A percentile compares a stretch with the other conserved stretches of the same genome.
Evolutionary conservation across 139 green algal genomes (phyloP).

Genomic region (Coccomyxa sp.): DNA sequence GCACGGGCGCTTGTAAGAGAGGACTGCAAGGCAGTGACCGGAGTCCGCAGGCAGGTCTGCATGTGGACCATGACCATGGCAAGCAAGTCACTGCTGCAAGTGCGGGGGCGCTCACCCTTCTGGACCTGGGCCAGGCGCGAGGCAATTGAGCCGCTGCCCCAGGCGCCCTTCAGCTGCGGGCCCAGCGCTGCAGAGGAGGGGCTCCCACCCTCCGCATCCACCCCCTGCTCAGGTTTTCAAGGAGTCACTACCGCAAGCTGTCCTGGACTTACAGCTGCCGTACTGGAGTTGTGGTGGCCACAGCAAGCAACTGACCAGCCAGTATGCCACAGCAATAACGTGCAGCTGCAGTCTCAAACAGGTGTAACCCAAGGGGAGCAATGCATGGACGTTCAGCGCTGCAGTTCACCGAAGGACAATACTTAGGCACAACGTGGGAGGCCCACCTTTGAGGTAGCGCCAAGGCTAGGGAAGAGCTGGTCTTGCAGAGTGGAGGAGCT

Average conservation of each 20-base stretch:
- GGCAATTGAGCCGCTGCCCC: background rate
- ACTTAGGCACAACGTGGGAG: too few relatives aligned
- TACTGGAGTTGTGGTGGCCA: background rate
- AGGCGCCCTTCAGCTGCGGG: background rate
- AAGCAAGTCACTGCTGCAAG: too few relatives aligned
- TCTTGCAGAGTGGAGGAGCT: too few relatives aligned
- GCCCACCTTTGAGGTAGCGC: too few relatives aligned
- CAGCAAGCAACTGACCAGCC: background rate
- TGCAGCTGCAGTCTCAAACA: background rate
- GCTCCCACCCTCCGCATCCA: background rate
- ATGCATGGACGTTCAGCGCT: too few relatives aligned
- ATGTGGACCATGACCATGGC: background rate
- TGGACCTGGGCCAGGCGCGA: background rate
- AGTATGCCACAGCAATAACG: background rate
- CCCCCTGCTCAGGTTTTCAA: background rate
- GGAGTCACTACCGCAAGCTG: background rate
- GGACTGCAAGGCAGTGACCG: background rate
- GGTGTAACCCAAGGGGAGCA: too few relatives aligned
- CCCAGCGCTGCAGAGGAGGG: background rate
- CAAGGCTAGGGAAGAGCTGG: too few relatives aligned
- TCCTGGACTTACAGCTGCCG: background rate
- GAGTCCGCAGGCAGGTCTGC: background rate
- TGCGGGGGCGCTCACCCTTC: too few relatives aligned
- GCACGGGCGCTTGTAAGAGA: background rate
- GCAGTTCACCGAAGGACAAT: too few relatives aligned